These are phyloP conservation scores for Vickermania spadyakhi DNA, from an alignment of 208 protist species.

Conservation along the genomic window DNA sequence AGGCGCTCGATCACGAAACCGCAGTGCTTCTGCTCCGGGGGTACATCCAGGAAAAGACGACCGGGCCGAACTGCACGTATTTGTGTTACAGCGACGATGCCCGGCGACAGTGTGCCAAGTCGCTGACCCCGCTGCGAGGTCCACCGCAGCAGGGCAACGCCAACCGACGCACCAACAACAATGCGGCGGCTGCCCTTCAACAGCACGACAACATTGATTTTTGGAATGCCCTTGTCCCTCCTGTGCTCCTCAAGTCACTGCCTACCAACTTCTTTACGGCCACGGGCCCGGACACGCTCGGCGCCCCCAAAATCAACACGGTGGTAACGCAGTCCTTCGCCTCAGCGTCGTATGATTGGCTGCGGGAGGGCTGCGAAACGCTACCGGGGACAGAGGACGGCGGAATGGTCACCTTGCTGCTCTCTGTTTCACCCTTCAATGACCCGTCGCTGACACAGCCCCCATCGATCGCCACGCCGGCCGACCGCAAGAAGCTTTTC, in stretches of 20 bases:
- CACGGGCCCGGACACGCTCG: constrained; percentile 24
- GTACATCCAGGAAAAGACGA: constrained; percentile 49
- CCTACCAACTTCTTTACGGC: constrained; percentile 29
- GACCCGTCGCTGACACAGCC: constrained; percentile 24
- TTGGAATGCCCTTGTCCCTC: constrained; percentile 50
- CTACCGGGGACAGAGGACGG: neutral
- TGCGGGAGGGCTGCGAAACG: constrained; percentile 2
- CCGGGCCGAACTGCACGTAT: constrained; percentile 51
- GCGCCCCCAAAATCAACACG: constrained; percentile 57
- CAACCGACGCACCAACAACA: constrained; percentile 10
- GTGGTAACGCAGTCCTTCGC: constrained; percentile 44
- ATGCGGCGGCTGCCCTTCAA: constrained; percentile 7
- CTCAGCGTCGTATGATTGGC: constrained; percentile 2
- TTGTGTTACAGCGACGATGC: constrained; percentile 55
- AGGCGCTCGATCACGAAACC: constrained; percentile 52
- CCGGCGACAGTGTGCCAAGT: constrained; percentile 16
- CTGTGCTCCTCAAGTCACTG: constrained; percentile 41
- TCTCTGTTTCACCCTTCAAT: constrained; percentile 49
- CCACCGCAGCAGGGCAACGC: constrained; percentile 2
- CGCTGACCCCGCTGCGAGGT: constrained; percentile 18
- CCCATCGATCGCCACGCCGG: constrained; percentile 15
- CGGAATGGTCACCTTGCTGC: constrained; percentile 25
- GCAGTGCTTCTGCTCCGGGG: constrained; percentile 34
- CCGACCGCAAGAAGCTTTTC: constrained; percentile 20
- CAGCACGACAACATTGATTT: constrained; percentile 25